A percentile compares a stretch with the other conserved stretches of the same genome.
phyloP scores from a whole-genome alignment of 331 rosid species.

The Pyrus hybrid region DNA sequence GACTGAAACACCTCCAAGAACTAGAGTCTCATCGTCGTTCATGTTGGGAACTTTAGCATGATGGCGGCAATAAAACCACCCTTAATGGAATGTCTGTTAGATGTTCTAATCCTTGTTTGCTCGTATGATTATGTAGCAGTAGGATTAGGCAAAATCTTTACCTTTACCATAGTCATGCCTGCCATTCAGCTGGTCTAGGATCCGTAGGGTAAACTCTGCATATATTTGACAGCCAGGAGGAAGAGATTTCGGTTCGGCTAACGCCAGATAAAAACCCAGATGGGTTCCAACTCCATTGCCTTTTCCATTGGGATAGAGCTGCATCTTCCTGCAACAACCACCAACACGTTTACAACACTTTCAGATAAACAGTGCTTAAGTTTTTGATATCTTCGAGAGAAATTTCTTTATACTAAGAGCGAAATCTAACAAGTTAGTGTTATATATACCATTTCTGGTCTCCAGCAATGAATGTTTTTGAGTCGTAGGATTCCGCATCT shows the following conservation, averaged over 20 bases:
- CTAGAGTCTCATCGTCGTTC: too few relatives aligned
- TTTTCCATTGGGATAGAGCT: conserved; percentile 50
- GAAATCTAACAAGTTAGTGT: not conserved
- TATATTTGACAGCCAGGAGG: conserved; percentile 32
- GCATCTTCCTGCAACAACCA: conserved; percentile 43
- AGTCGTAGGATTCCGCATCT: conserved; percentile 18
- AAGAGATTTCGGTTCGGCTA: conserved; percentile 37
- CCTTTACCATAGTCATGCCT: conserved; percentile 10
- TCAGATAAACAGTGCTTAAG: not conserved
- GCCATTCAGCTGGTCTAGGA: conserved; percentile 3
- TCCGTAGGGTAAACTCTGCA: conserved; percentile 32
- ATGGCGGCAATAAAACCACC: too few relatives aligned
- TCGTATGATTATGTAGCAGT: too few relatives aligned
- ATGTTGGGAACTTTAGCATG: too few relatives aligned
- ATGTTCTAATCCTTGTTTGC: too few relatives aligned
- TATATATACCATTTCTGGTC: conserved; percentile 41
- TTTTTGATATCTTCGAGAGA: not conserved
- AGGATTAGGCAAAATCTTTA: too few relatives aligned
- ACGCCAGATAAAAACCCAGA: conserved; percentile 28
- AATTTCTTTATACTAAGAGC: not conserved
- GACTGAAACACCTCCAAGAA: too few relatives aligned
- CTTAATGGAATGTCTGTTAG: too few relatives aligned
- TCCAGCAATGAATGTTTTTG: conserved; percentile 40
- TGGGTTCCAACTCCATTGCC: conserved; percentile 31
- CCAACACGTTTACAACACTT: not conserved